These are phyloP conservation scores for Diaporthe longicolla DNA, from an alignment of 2,329 filamentous ascomycete species.

Conservation along the genomic window DNA sequence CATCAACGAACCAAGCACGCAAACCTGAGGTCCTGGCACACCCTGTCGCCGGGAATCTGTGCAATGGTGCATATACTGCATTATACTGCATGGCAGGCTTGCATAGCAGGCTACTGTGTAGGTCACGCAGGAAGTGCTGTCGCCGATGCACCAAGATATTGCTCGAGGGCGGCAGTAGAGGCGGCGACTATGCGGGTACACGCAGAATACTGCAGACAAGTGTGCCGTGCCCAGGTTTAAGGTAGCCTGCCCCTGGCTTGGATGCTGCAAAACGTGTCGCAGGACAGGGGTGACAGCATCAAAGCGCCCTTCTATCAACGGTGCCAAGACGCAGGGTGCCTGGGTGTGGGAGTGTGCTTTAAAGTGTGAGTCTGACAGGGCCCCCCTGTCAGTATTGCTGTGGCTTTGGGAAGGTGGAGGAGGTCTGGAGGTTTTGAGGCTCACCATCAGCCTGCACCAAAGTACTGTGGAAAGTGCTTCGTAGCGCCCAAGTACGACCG, in stretches of 20 bases:
- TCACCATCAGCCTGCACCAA: background rate
- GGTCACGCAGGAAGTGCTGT: background rate
- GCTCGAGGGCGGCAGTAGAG: background rate
- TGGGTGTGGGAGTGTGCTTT: background rate
- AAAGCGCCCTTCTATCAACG: constrained; percentile 29
- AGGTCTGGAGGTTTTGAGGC: constrained; percentile 5
- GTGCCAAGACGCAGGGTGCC: constrained; percentile 13
- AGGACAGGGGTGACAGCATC: constrained; percentile 27
- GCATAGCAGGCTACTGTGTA: background rate
- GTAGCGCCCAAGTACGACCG: background rate
- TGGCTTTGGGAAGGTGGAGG: background rate
- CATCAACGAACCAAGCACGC: constrained; percentile 23
- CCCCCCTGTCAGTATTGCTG: background rate
- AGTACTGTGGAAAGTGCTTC: too few relatives aligned
- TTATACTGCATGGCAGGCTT: background rate
- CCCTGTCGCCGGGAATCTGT: constrained; percentile 25
- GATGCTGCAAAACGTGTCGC: constrained; percentile 35
- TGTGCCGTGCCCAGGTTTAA: constrained; percentile 16
- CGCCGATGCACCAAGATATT: background rate
- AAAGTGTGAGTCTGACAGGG: too few relatives aligned
- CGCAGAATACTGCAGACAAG: background rate
- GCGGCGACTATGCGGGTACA: background rate
- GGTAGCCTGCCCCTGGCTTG: constrained; percentile 25
- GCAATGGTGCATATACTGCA: constrained; percentile 8
- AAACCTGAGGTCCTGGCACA: constrained; percentile 28